Base-by-base conservation (phyloP, 352 stramenopile genomes). In the Thalassiosira exigua region DNA sequence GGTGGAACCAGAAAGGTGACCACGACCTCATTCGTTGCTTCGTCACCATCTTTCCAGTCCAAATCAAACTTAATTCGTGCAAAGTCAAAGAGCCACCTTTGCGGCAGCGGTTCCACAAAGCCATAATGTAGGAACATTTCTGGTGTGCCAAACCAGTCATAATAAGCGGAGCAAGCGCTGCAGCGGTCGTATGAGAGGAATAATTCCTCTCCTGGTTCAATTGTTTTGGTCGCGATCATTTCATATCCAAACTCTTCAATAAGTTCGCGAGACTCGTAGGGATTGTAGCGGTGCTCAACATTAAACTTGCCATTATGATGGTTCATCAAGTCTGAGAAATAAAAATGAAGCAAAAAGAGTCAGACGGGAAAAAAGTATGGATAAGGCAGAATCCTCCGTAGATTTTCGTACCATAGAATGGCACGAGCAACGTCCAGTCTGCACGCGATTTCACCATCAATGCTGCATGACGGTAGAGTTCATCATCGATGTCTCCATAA, bases 281-380 rank as follows among this genome's bases (percentile, higher is more conserved):
- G 39, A 29, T 79, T 24, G 44, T 62, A 70, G n/a, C 21, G 26
- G 36, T 79, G 69, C 14, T 54, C 44, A 24, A 81, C 75, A 54
- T 91, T 91, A 52, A 70, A 57, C 19, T 72, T 71, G 36, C 85
- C 78, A 69, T 89, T 90, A 21, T 79, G 32, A 64, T 91, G 82
- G 58, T 86, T 88, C 12, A 85, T 59, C 68, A 90, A 79, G 46
- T 91, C 76, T 68, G 52, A 69, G 2, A 69, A 22, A 0, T n/a
- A n/a, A n/a, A n/a, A n/a, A n/a, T n/a, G n/a, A n/a, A n/a, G n/a
- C n/a, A n/a, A n/a, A n/a, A n/a, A n/a, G n/a, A n/a, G n/a, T n/a
- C n/a, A n/a, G n/a, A n/a, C n/a, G n/a, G n/a, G n/a, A n/a, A n/a
- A n/a, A n/a, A n/a, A n/a, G n/a, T n/a, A n/a, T n/a, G n/a, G n/a